Evolutionary conservation across 768 basidiomycete genomes (phyloP), one percentile per base, ranked within the genome.

Genomic region (Neoboletus magnificus): DNA sequence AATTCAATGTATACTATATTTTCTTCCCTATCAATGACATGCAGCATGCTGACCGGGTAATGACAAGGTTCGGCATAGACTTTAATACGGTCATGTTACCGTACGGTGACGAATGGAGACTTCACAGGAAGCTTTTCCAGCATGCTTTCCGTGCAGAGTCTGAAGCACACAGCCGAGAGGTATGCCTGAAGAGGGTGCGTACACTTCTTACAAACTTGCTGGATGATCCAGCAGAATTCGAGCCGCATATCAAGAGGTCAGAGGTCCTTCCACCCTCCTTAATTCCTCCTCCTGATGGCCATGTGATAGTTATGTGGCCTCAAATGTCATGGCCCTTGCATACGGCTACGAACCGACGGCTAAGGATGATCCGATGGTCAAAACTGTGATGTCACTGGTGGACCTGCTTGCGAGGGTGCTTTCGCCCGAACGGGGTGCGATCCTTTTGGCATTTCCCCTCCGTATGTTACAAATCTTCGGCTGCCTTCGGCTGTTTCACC

Each of bases 91-190:
- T 62, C 45, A 57, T 65, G 46, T 52, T 71, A 29, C 64, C 69
- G 16, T 73, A 72, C 30, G 63, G 68, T 30, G 61, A 66, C 23
- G 57, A 62, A 30, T 72, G 71, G 72, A 66, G 53, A 27, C 59
- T 64, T 9, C 72, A 72, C 45, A 66, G 71, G 42, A 67, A 63
- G 45, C 50, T 69, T 20, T 64, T 71, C 32, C 69, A 68, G 20
- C 65, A 69, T 8, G 62, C 64, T 25, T 57, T 73, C 30, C 64
- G 61, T 12, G 39, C 46, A 4, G 69, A 71, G 20, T 58, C 62
- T 18, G 64, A 60, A 49, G 32, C 45, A 11, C 60, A 54, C 30
- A 54, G 50, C 42, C 55, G 65, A n/a, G 56, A 61, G 27, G 58
- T 62, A 13, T 67, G 70, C 46, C n/a, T 59, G 46, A 59, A 16